Percentiles rank a stretch among this genome's conserved stretches.
phyloP scores from a whole-genome alignment of 768 basidiomycete species.

The Pseudohyphozyma bogoriensis region DNA sequence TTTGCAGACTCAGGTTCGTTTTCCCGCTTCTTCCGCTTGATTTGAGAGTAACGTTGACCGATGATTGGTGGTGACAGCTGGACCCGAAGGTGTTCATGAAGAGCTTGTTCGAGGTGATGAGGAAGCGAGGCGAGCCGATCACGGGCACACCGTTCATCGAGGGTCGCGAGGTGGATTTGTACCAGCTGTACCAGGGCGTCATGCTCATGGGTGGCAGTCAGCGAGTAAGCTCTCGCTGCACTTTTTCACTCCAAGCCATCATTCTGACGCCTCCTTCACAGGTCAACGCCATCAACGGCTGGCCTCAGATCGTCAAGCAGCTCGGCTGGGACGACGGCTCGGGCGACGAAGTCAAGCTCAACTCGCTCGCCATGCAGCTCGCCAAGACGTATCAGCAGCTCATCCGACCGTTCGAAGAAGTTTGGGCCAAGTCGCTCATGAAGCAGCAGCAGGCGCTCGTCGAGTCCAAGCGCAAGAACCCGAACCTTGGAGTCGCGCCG shows the following conservation, averaged over 20 bases:
- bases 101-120: constrained; percentile 30
- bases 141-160: constrained; percentile 24
- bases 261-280: not conserved
- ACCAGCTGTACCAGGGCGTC: constrained; percentile 28
- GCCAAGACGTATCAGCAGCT: constrained; percentile 22
- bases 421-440: constrained; percentile 17
- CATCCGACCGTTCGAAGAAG: constrained; percentile 31
- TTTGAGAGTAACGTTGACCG: not conserved
- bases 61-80: constrained; percentile 13
- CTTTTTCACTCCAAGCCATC: not conserved
- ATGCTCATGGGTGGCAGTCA: constrained; percentile 21
- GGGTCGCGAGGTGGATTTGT: constrained; percentile 29
- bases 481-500: no score
- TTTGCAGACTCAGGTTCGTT: constrained; percentile 15
- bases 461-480: no score
- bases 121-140: constrained; percentile 30
- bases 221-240: not conserved
- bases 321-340: constrained; percentile 23
- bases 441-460: constrained; percentile 15
- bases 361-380: constrained; percentile 16
- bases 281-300: constrained; percentile 16
- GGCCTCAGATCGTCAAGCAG: constrained; percentile 27
- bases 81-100: constrained; percentile 30
- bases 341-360: not conserved
- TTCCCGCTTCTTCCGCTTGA: not conserved